Base-by-base conservation (phyloP, 148 eudicot species). In the Oxyria digyna region DNA sequence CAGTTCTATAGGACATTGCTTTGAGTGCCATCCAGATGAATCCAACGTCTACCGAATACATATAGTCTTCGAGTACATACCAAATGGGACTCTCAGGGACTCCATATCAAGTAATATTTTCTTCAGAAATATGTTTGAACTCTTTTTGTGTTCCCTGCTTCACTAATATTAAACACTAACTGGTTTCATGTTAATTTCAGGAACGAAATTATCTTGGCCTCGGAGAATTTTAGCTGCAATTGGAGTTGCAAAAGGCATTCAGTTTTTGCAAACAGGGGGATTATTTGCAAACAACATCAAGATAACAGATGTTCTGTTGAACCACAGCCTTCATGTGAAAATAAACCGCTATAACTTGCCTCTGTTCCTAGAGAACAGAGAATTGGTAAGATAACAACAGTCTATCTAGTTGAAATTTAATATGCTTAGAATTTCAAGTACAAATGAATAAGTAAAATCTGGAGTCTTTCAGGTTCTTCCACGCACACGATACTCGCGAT, bases 251-350 rank as follows among this genome's bases (percentile, higher is more conserved):
- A 82, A 74, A 73, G 94, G 97, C n/a, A 80, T 90, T 26, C 93
- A 87, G 68, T 90, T 87, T 81, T 87, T 90, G 37, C 89, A 87
- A 35, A 86, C 91, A 8, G 94, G 91, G 12, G 91, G 94, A 21
- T 71, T 85, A 35, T 87, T 68, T 74, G 78, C 85, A 10, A 87
- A 90, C 74, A 69, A 82, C 63, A 70, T 90, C 74, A 87, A 83
- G 77, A 85, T 86, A 55, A 87, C 85, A 8, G 83, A 90, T 78
- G 76, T 90, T 71, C 74, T 87, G 65, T 41, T 90, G 72, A 94
- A 90, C 76, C 85, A 82, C 27, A 78, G 76, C 72, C 80, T 82
- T 70, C 86, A 83, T 76, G 91, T 84, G 68, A 90, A 90, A 75
- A 77, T 90, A 20, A 90, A 76, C 75, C 78, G 80, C 43, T 86